Conservation (phyloP, 2,329 filamentous ascomycete species). For the Cercospora zeina region DNA sequence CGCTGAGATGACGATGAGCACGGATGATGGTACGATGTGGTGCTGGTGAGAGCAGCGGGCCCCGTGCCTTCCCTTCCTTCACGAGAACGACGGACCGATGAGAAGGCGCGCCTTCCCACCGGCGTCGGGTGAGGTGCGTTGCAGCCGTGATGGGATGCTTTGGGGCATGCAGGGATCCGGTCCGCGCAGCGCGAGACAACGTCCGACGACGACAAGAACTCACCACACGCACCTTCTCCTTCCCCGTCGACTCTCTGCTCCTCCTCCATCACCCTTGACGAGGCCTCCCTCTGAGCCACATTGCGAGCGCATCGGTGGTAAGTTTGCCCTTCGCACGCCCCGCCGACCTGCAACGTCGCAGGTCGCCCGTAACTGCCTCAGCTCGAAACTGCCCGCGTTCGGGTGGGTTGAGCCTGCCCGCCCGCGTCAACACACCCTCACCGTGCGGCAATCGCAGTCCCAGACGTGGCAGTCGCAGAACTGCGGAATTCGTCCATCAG, state of each 20-base stretch:
- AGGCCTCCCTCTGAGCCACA: neutral
- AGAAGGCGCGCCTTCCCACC: neutral
- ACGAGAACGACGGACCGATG: constrained; percentile 6
- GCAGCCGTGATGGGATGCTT: neutral
- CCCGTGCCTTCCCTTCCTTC: neutral
- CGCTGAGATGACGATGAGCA: neutral
- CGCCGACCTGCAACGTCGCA: too few species aligned
- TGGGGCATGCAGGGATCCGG: constrained; percentile 8
- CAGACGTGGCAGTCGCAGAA: neutral
- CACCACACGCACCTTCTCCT: neutral
- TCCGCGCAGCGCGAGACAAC: neutral
- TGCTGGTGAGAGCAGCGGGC: neutral
- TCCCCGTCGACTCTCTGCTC: neutral
- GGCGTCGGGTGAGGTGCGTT: neutral
- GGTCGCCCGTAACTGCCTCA: neutral
- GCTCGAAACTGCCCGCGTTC: constrained; percentile 12
- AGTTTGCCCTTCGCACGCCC: constrained; percentile 2
- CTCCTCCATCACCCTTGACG: neutral
- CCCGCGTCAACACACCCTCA: neutral
- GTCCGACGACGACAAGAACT: constrained; percentile 7
- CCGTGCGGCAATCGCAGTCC: neutral
- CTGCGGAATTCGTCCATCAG: neutral
- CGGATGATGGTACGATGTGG: constrained; percentile 3
- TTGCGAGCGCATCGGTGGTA: neutral
- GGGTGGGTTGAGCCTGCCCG: constrained; percentile 5